Conservation (phyloP, 257 asterid genomes). For the Misopates orontium region DNA sequence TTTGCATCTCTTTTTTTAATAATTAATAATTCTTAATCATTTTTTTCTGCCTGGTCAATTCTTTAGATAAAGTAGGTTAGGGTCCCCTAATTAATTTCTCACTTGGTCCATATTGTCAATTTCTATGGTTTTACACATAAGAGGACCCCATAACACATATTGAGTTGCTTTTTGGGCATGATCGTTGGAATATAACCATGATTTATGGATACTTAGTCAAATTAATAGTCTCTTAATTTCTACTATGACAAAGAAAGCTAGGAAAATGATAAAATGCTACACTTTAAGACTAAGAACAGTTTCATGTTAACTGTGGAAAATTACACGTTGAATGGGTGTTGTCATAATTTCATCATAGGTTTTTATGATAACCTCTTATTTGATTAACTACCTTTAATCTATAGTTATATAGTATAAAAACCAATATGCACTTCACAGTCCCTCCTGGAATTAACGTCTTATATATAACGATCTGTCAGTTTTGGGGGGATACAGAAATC, state of each 20-base stretch:
- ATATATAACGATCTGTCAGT: conserved; percentile 26
- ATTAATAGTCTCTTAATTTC: conserved; percentile 17
- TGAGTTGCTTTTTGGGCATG: not conserved
- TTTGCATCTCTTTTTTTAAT: not conserved
- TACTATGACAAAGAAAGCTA: conserved; percentile 30
- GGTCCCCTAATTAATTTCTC: not conserved
- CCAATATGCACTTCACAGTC: no score
- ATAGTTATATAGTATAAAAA: no score
- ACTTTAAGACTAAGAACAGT: not conserved
- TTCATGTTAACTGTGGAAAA: not conserved
- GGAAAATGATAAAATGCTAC: conserved; percentile 3
- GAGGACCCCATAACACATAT: conserved; percentile 6
- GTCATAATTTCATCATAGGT: conserved; percentile 2
- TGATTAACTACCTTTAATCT: no score
- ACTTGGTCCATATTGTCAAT: not conserved
- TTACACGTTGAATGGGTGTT: not conserved
- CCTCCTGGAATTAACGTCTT: not conserved
- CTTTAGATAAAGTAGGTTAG: no score
- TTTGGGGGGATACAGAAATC: conserved; percentile 31
- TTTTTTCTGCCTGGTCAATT: not conserved
- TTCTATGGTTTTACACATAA: not conserved
- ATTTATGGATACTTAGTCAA: conserved; percentile 18
- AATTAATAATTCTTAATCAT: not conserved
- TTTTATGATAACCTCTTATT: not conserved
- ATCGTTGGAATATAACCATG: not conserved